These are phyloP conservation scores for Teunomyces aglyptinius DNA, from an alignment of 805 yeast species.

Conservation along the genomic window DNA sequence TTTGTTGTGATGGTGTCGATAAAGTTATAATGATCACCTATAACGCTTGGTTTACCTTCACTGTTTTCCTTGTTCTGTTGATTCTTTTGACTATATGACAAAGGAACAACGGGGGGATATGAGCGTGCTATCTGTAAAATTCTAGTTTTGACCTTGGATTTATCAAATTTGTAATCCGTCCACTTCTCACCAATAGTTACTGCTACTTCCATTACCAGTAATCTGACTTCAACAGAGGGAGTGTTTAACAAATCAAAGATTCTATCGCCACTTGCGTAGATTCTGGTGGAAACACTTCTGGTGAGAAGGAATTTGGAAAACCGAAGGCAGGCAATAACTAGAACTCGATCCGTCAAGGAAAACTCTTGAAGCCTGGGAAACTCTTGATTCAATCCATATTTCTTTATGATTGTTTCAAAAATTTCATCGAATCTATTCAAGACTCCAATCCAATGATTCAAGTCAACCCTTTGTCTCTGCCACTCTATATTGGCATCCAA, in stretches of 20 bases:
- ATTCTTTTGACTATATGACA: slow-evolving; percentile 20
- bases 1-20: slow-evolving; percentile 44
- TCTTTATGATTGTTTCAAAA: slow-evolving; percentile 51
- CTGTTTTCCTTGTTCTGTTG: slow-evolving; percentile 6
- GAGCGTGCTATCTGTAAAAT: slow-evolving; percentile 54
- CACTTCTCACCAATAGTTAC: slow-evolving; percentile 61
- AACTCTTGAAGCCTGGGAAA: slow-evolving; percentile 48
- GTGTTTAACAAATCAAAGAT: slow-evolving; percentile 58
- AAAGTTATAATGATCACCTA: slow-evolving; percentile 44
- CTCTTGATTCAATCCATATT: slow-evolving; percentile 51
- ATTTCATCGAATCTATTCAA: slow-evolving; percentile 73
- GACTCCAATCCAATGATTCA: slow-evolving; percentile 74
- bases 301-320: slow-evolving; percentile 66
- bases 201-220: slow-evolving; percentile 60
- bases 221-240: slow-evolving; percentile 57
- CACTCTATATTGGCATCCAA: slow-evolving; percentile 44
- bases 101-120: slow-evolving; percentile 49
- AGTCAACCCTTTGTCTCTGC: slow-evolving; percentile 66
- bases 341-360: slow-evolving; percentile 41
- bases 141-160: slow-evolving; percentile 41
- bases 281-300: slow-evolving; percentile 63
- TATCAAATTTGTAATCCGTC: slow-evolving; percentile 43
- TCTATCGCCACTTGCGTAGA: slow-evolving; percentile 66
- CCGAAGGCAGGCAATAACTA: slow-evolving; percentile 52
- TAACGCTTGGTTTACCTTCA: slow-evolving; percentile 20